These are phyloP conservation scores for Luvunga scandens DNA, from an alignment of 345 rosid species.

Conservation along the genomic window DNA sequence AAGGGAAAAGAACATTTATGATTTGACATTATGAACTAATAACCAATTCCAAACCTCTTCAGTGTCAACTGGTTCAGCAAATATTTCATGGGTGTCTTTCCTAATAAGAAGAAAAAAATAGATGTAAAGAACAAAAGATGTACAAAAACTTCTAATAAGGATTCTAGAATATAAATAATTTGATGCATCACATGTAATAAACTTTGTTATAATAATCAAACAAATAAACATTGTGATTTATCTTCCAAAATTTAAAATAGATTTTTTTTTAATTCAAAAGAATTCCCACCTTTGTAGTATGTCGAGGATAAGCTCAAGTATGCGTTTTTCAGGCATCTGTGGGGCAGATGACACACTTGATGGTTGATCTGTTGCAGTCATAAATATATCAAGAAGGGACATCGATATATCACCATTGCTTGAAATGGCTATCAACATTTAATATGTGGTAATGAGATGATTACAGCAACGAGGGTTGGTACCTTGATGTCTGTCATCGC, in stretches of 20 bases:
- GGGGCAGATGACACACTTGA: slow-evolving; percentile 12
- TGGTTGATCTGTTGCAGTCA: slow-evolving; percentile 31
- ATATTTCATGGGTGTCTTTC: slow-evolving; percentile 62
- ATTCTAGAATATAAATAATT: background rate
- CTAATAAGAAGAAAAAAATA: slow-evolving; percentile 25
- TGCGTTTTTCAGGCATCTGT: slow-evolving; percentile 42
- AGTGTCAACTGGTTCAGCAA: slow-evolving; percentile 63
- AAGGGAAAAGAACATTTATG: background rate
- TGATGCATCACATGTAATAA: background rate
- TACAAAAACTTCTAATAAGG: background rate
- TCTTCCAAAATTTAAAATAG: background rate
- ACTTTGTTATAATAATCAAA: background rate
- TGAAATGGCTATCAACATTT: slow-evolving; percentile 1
- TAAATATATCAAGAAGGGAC: slow-evolving; percentile 11
- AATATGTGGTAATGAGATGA: slow-evolving; percentile 10
- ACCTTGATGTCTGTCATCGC: slow-evolving; percentile 14
- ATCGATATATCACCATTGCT: background rate
- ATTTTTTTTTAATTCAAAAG: background rate
- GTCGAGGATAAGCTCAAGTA: slow-evolving; percentile 46
- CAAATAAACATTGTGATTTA: background rate
- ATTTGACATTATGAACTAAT: slow-evolving; percentile 3
- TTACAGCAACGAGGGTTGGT: slow-evolving; percentile 19
- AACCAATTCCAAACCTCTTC: slow-evolving; percentile 39
- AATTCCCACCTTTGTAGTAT: slow-evolving; percentile 51
- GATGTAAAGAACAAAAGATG: background rate